Percentiles rank a stretch among this genome's conserved stretches.
Evolutionary conservation across 805 yeast genomes (phyloP).

Genomic region (Candida qinlingensis): DNA sequence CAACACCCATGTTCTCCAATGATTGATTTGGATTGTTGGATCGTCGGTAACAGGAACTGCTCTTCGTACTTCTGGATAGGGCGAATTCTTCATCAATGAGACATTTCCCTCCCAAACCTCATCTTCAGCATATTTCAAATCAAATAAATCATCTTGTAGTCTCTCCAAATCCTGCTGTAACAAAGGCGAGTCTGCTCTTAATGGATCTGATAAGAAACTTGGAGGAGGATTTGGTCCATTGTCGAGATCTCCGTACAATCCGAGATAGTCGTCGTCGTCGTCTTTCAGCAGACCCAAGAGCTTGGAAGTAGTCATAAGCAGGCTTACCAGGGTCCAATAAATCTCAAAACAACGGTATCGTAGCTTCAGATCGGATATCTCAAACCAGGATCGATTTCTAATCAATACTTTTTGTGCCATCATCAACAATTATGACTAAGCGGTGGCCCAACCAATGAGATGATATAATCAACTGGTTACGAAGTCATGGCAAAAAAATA

Average conservation of each 20-base stretch:
- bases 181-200: conserved; percentile 5
- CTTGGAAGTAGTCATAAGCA: neutral
- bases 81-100: conserved; percentile 36
- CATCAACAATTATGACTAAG: too few species aligned
- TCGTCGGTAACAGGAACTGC: conserved; percentile 51
- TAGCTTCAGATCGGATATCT: too few species aligned
- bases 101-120: conserved; percentile 17
- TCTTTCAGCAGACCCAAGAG: neutral
- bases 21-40: conserved; percentile 41
- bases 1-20: conserved; percentile 50
- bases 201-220: neutral
- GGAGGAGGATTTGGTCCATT: neutral
- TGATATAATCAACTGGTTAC: too few species aligned
- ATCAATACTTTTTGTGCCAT: too few species aligned
- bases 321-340: neutral
- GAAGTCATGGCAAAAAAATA: too few species aligned
- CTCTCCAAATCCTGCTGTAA: neutral
- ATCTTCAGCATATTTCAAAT: conserved; percentile 6
- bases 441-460: too few species aligned
- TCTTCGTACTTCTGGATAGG: conserved; percentile 63
- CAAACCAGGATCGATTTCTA: too few species aligned
- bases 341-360: too few species aligned
- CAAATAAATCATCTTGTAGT: conserved; percentile 10
- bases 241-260: neutral
- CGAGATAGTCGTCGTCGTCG: neutral